Conservation (phyloP, 169 alveolate species). For the Cryptosporidium baileyi region DNA sequence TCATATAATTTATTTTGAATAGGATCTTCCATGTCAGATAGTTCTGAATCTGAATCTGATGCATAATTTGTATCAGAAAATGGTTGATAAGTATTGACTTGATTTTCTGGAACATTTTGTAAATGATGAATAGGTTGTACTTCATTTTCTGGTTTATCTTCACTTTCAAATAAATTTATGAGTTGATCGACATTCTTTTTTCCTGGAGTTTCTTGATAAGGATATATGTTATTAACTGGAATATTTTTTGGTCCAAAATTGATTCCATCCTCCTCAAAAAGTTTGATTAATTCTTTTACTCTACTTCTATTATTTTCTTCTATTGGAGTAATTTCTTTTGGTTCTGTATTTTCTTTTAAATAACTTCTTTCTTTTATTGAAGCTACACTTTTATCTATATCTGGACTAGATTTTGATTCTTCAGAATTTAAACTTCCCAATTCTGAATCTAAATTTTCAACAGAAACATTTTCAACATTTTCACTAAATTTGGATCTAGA, state of each 20-base stretch:
- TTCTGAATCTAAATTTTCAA: too few species aligned
- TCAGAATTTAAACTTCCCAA: not conserved
- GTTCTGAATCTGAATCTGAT: not conserved
- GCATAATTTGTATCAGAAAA: not conserved
- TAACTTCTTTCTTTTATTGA: not conserved
- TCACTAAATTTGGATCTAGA: too few species aligned
- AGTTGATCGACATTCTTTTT: conserved; percentile 9
- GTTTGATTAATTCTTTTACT: conserved; percentile 25
- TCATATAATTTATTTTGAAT: too few species aligned
- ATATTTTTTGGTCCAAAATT: not conserved
- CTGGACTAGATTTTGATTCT: not conserved
- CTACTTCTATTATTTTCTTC: not conserved
- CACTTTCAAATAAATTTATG: conserved; percentile 31
- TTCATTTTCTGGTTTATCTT: not conserved
- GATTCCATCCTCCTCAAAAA: conserved; percentile 25
- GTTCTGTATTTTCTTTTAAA: not conserved
- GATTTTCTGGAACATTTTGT: not conserved
- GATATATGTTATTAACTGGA: too few species aligned
- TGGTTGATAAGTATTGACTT: not conserved
- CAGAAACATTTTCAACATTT: not conserved
- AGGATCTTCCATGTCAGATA: too few species aligned
- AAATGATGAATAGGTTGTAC: not conserved
- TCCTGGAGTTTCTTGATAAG: too few species aligned
- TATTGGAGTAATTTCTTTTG: not conserved
- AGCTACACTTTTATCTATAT: not conserved